Evolutionary conservation across 1,139 yeast species (phyloP).

Genomic region (Scheffersomyces lignicola): DNA sequence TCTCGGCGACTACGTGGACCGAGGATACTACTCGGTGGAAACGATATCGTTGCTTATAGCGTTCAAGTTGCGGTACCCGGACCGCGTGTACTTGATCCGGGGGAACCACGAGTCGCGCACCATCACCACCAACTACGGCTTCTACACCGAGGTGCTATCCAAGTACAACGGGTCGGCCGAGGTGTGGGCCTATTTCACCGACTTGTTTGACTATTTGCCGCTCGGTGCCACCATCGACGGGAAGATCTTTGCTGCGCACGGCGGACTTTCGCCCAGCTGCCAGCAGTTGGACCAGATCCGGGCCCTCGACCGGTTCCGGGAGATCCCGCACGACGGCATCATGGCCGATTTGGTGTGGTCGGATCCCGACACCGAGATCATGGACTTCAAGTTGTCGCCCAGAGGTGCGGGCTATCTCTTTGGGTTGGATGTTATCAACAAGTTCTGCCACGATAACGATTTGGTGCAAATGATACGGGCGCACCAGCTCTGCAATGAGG

Average conservation of each 20-base stretch:
- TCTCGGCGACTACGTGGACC: slow-evolving; percentile 90
- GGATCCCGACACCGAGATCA: slow-evolving; percentile 88
- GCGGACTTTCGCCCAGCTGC: slow-evolving; percentile 92
- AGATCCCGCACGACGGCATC: slow-evolving; percentile 97
- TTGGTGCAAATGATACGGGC: slow-evolving; percentile 87
- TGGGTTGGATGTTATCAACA: slow-evolving; percentile 87
- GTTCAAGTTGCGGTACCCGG: slow-evolving; percentile 82
- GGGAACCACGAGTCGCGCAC: slow-evolving; percentile 98
- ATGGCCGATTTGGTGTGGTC: slow-evolving; percentile 99
- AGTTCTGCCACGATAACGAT: slow-evolving; percentile 75
- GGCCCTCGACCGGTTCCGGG: slow-evolving; percentile 85
- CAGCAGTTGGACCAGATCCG: slow-evolving; percentile 91
- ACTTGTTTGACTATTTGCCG: slow-evolving; percentile 87
- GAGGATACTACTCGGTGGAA: slow-evolving; percentile 88
- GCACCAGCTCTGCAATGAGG: slow-evolving; percentile 95
- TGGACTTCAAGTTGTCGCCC: slow-evolving; percentile 86
- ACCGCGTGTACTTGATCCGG: slow-evolving; percentile 73
- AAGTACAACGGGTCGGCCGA: slow-evolving; percentile 76
- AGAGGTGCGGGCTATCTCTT: slow-evolving; percentile 98
- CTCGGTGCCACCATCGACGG: slow-evolving; percentile 92
- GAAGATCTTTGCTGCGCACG: slow-evolving; percentile 93
- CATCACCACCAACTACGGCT: slow-evolving; percentile 94
- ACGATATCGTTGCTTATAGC: slow-evolving; percentile 85
- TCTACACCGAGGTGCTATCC: slow-evolving; percentile 88
- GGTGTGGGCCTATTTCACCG: slow-evolving; percentile 90